A percentile compares a stretch with the other conserved stretches of the same genome.
phyloP scores from a whole-genome alignment of 2,329 filamentous ascomycete species.

The Nigrospora sphaerica region DNA sequence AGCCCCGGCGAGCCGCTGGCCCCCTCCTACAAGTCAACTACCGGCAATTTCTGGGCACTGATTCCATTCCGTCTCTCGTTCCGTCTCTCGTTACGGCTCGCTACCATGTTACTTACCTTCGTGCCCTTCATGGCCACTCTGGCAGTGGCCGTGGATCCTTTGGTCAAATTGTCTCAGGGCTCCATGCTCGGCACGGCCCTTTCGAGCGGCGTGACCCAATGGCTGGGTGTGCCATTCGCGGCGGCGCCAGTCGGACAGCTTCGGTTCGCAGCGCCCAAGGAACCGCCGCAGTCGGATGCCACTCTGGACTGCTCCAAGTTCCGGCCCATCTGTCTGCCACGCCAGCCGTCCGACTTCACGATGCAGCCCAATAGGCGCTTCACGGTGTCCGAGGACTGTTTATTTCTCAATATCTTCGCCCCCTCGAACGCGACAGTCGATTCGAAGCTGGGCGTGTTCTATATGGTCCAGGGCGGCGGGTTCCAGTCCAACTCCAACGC shows the following conservation, averaged over 20 bases:
- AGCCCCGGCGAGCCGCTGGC: too few relatives aligned
- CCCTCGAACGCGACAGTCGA: slow-evolving; percentile 38
- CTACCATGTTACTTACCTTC: background rate
- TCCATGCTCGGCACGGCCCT: background rate
- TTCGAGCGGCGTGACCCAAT: slow-evolving; percentile 2
- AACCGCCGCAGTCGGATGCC: background rate
- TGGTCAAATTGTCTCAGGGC: background rate
- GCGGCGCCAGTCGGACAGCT: background rate
- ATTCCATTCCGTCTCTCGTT: too few relatives aligned
- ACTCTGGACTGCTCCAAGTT: background rate
- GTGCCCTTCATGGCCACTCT: background rate
- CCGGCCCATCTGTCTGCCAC: slow-evolving; percentile 2
- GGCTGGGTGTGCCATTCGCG: slow-evolving; percentile 4
- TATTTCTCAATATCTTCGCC: slow-evolving; percentile 57
- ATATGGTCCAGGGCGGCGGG: slow-evolving; percentile 48
- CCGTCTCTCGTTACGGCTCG: too few relatives aligned
- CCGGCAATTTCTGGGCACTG: too few relatives aligned
- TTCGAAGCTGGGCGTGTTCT: slow-evolving; percentile 53
- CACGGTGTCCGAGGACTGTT: slow-evolving; percentile 50
- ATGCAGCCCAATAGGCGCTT: slow-evolving; percentile 1
- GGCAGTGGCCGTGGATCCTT: background rate
- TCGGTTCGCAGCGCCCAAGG: slow-evolving; percentile 2
- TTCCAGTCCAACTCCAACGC: slow-evolving; percentile 38
- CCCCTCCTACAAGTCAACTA: too few relatives aligned
- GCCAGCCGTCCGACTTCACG: slow-evolving; percentile 1